Evolutionary conservation across 2,329 filamentous ascomycete species (phyloP).

Genomic region (Xylariaceae sp.): DNA sequence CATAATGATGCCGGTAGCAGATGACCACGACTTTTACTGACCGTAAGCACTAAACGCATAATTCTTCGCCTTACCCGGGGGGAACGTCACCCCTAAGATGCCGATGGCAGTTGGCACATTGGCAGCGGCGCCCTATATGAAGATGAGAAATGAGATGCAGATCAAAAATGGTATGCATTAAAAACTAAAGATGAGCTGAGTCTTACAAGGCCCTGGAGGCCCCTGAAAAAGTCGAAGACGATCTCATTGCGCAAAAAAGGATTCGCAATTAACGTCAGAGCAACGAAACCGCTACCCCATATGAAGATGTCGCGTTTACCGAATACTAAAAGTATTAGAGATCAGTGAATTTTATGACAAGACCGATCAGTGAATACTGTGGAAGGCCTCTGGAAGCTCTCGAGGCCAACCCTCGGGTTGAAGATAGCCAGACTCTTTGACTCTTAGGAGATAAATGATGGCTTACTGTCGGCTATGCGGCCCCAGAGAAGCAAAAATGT

Average conservation of each 20-base stretch:
- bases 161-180: not conserved
- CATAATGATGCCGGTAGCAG: not conserved
- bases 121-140: constrained; percentile 55
- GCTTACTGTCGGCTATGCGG: constrained; percentile 50
- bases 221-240: constrained; percentile 61
- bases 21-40: constrained; percentile 24
- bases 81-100: constrained; percentile 62
- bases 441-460: not conserved
- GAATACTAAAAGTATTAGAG: constrained; percentile 39
- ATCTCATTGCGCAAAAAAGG: constrained; percentile 64
- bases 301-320: constrained; percentile 63
- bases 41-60: constrained; percentile 63
- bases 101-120: constrained; percentile 68
- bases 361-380: no score
- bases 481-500: constrained; percentile 66
- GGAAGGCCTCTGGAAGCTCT: no score
- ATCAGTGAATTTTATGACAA: not conserved
- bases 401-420: no score
- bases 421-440: no score
- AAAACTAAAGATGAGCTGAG: not conserved
- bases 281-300: constrained; percentile 58
- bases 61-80: constrained; percentile 63
- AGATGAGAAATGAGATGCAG: constrained; percentile 12
- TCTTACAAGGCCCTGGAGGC: constrained; percentile 55
- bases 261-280: constrained; percentile 52